Evolutionary conservation across 148 eudicot genomes (phyloP).

Genomic region (Amaranthus cruentus): DNA sequence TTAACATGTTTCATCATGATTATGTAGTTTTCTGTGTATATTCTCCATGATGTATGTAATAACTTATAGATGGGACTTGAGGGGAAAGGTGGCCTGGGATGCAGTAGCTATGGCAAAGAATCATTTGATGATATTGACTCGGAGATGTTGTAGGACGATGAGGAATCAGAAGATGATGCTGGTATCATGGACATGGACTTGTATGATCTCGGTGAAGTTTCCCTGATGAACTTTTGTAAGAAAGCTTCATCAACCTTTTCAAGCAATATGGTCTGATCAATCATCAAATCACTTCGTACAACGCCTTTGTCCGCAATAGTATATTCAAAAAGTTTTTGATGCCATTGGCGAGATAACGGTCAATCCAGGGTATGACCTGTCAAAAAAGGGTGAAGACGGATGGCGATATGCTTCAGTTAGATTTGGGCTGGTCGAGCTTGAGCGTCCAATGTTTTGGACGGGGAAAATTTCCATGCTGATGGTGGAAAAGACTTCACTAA

Average conservation of each 20-base stretch:
- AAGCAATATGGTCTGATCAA: conserved; percentile 73
- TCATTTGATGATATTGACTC: conserved; percentile 30
- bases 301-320: conserved; percentile 59
- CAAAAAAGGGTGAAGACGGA: conserved; percentile 69
- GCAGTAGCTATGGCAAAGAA: conserved; percentile 40
- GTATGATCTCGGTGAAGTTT: conserved; percentile 44
- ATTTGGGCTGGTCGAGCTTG: conserved; percentile 73
- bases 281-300: conserved; percentile 86
- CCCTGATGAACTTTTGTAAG: conserved; percentile 52
- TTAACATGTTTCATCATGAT: too few relatives aligned
- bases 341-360: conserved; percentile 60
- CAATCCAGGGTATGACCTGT: conserved; percentile 79
- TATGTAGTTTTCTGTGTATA: background rate
- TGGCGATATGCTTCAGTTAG: conserved; percentile 63
- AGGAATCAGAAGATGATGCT: conserved; percentile 40
- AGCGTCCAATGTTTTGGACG: conserved; percentile 80
- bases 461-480: conserved; percentile 55
- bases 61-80: conserved; percentile 28
- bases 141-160: conserved; percentile 42
- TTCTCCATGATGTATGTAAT: background rate
- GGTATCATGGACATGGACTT: conserved; percentile 35
- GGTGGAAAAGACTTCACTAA: conserved; percentile 45
- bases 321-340: conserved; percentile 55
- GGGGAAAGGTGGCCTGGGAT: conserved; percentile 42
- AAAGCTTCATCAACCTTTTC: conserved; percentile 69